A percentile compares a stretch with the other conserved stretches of the same genome.
phyloP scores from a whole-genome alignment of 257 asterid species.

The Forsythia viridissima region DNA sequence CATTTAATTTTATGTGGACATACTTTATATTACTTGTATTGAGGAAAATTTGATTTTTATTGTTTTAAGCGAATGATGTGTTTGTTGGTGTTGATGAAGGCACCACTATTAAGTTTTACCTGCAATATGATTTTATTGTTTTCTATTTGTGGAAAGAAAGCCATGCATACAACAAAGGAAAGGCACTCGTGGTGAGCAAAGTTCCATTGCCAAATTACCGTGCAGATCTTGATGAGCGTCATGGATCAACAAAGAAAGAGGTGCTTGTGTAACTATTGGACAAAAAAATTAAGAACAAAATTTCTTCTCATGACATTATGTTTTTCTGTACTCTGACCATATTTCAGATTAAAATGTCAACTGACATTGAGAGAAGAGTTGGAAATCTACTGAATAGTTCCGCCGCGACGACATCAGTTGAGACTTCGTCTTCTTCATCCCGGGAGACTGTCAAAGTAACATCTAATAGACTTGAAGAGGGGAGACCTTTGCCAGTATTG shows the following conservation, averaged over 20 bases:
- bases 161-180: slow-evolving; percentile 88
- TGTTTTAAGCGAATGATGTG: slow-evolving; percentile 8
- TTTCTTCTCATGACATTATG: slow-evolving; percentile 18
- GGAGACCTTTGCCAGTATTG: slow-evolving; percentile 30
- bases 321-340: slow-evolving; percentile 12
- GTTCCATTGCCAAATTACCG: slow-evolving; percentile 89
- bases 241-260: slow-evolving; percentile 89
- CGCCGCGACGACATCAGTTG: slow-evolving; percentile 35
- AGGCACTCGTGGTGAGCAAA: slow-evolving; percentile 90
- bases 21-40: not conserved
- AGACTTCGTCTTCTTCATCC: slow-evolving; percentile 44
- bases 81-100: slow-evolving; percentile 10
- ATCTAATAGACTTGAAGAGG: slow-evolving; percentile 39
- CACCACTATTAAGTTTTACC: slow-evolving; percentile 17
- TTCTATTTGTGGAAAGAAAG: slow-evolving; percentile 75
- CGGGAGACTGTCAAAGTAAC: slow-evolving; percentile 45
- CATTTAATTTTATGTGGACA: slow-evolving; percentile 2
- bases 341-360: slow-evolving; percentile 76
- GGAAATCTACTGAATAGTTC: slow-evolving; percentile 68
- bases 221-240: slow-evolving; percentile 94
- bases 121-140: slow-evolving; percentile 29
- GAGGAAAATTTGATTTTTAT: slow-evolving; percentile 2
- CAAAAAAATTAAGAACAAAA: slow-evolving; percentile 1
- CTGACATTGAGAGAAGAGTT: slow-evolving; percentile 77
- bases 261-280: slow-evolving; percentile 37